Conservation (phyloP, 495 filamentous ascomycete genomes). For the Parathielavia hyrcaniae region DNA sequence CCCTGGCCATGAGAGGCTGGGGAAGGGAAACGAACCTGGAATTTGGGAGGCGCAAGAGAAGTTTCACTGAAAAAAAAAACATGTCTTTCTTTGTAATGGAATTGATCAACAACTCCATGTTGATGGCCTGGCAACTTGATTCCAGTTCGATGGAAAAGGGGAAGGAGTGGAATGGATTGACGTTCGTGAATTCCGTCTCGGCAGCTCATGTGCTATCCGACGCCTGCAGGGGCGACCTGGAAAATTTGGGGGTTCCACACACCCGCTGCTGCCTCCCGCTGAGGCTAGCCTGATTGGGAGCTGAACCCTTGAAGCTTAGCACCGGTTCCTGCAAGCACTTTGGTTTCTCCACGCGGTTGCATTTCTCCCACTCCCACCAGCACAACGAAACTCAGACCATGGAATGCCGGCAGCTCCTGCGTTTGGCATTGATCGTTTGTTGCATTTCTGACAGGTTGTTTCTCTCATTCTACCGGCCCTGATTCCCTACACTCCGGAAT, state of each 20-base stretch:
- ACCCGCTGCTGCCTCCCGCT: conserved; percentile 6
- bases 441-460: neutral
- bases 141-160: neutral
- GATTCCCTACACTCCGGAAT: neutral
- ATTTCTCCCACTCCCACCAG: conserved; percentile 6
- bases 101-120: too few relatives aligned
- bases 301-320: conserved; percentile 5
- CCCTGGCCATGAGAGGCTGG: conserved; percentile 1
- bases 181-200: neutral
- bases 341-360: conserved; percentile 5
- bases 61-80: too few relatives aligned
- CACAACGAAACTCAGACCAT: conserved; percentile 7
- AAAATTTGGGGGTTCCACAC: neutral
- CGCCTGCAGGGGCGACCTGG: too few relatives aligned
- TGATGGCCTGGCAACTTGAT: neutral
- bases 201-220: neutral
- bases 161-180: conserved; percentile 1
- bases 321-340: conserved; percentile 10
- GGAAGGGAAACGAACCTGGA: neutral
- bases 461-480: neutral
- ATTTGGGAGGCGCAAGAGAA: too few relatives aligned
- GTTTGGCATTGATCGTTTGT: neutral
- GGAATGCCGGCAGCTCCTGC: neutral
- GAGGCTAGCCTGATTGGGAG: conserved; percentile 1
- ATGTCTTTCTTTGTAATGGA: neutral